Conservation (phyloP, 2,329 filamentous ascomycete genomes). For the Alternaria sp. region DNA sequence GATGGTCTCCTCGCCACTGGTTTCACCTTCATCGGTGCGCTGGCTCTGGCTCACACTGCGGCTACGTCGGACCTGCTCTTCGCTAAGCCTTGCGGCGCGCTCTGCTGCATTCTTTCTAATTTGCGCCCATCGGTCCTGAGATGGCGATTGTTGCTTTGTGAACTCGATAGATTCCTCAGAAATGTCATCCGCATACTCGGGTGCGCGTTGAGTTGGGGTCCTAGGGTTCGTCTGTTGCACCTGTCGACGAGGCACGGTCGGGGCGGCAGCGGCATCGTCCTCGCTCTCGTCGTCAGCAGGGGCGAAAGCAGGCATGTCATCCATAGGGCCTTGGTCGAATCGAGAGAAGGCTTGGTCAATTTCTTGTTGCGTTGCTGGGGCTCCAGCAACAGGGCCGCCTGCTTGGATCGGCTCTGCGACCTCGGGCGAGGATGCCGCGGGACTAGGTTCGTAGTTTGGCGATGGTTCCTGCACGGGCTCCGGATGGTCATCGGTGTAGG, state of each 20-base stretch:
- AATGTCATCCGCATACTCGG: slow-evolving; percentile 38
- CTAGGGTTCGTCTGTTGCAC: slow-evolving; percentile 19
- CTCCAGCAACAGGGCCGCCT: slow-evolving; percentile 58
- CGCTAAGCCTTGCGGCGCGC: slow-evolving; percentile 70
- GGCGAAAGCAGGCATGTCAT: slow-evolving; percentile 84
- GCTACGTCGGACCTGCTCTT: slow-evolving; percentile 66
- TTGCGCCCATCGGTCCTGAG: slow-evolving; percentile 88
- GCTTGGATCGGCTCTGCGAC: slow-evolving; percentile 46
- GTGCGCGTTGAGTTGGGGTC: slow-evolving; percentile 26
- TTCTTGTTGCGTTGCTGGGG: slow-evolving; percentile 65
- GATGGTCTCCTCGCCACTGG: slow-evolving; percentile 96
- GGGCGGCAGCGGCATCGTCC: slow-evolving; percentile 31
- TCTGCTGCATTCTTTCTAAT: slow-evolving; percentile 94
- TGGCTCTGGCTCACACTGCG: slow-evolving; percentile 61
- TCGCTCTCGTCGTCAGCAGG: slow-evolving; percentile 56
- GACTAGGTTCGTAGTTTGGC: slow-evolving; percentile 34
- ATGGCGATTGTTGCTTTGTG: slow-evolving; percentile 43
- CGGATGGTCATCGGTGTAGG: slow-evolving; percentile 26
- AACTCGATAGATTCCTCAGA: slow-evolving; percentile 54
- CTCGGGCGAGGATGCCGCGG: slow-evolving; percentile 27
- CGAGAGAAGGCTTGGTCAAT: slow-evolving; percentile 67
- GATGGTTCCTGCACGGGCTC: slow-evolving; percentile 28
- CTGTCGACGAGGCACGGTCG: slow-evolving; percentile 31
- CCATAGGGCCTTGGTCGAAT: slow-evolving; percentile 88
- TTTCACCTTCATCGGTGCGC: slow-evolving; percentile 80